Evolutionary conservation across 768 basidiomycete species (phyloP), one percentile per base, ranked within the genome.

Genomic region (Pholiota microspora): DNA sequence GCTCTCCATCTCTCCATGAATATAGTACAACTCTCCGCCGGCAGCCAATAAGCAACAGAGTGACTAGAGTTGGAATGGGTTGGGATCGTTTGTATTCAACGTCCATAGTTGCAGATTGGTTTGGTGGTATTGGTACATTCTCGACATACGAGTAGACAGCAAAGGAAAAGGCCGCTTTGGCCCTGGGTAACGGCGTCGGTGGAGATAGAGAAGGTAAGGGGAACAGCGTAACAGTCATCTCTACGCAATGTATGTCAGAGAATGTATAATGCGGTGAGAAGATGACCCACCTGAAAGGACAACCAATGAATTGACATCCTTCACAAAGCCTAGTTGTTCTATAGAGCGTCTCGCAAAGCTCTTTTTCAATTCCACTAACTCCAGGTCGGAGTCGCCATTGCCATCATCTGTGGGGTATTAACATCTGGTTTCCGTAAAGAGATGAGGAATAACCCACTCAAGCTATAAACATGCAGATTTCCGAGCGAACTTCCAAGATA

Each of bases 311-410:
- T 92, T 88, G n/a, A 91, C 80, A 61, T 93, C 90, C 58, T 86
- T 86, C 59, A 98, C 79, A 50, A 86, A 88, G 0, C 87, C 92
- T 2, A 99, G 74, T 65, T 95, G 93, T 52, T 98, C 96, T 38
- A 99, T 89, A 12, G 89, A 76, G 63, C 79, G 83, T 60, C 82
- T 74, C 24, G 83, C 77, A 29, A 93, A 66, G 10, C 70, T 74
- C 62, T 85, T 87, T 81, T 80, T 91, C 27, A 78, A 77, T 62
- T 92, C 89, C 3, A 86, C 71, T 1, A 83, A 69, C 34, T 76
- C 73, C 0, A 77, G 64, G 25, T 73, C 69, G 28, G 59, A 64
- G 16, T 67, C 73, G 38, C 70, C 74, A 59, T 53, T 62, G 60
- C 71, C 74, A 60, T 54, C 63, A 60, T 47, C 51, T 36, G 38